Evolutionary conservation across 257 asterid species (phyloP).

Genomic region (Fraxinus anomala): DNA sequence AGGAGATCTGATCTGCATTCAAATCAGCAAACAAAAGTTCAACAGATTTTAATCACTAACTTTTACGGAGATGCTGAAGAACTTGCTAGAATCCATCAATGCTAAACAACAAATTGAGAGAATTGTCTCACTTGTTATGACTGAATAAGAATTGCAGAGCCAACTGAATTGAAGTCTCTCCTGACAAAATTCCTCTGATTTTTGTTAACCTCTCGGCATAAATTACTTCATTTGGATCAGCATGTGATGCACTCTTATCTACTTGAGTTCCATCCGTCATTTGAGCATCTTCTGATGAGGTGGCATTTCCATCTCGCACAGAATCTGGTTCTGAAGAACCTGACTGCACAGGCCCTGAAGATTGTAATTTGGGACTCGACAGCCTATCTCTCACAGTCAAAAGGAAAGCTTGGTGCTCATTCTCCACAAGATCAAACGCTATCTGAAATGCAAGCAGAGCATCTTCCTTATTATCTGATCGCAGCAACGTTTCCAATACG

Average conservation of each 20-base stretch:
- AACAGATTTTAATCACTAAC: slow-evolving; percentile 22
- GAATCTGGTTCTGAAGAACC: slow-evolving; percentile 52
- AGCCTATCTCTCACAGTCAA: slow-evolving; percentile 75
- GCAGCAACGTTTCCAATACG: slow-evolving; percentile 76
- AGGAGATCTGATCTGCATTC: slow-evolving; percentile 88
- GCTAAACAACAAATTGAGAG: slow-evolving; percentile 10
- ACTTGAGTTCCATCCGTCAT: slow-evolving; percentile 63
- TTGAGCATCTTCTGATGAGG: slow-evolving; percentile 57
- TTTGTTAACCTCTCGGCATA: slow-evolving; percentile 73
- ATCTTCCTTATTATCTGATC: slow-evolving; percentile 73
- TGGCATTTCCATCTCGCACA: slow-evolving; percentile 39
- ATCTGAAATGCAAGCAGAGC: slow-evolving; percentile 87
- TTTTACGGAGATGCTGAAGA: slow-evolving; percentile 9
- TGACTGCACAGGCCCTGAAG: slow-evolving; percentile 44
- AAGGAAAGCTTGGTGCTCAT: slow-evolving; percentile 89
- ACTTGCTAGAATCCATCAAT: background rate
- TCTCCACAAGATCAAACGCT: slow-evolving; percentile 91
- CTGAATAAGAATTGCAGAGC: slow-evolving; percentile 88
- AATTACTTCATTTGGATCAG: slow-evolving; percentile 57
- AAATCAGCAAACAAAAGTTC: slow-evolving; percentile 25
- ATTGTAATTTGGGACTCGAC: slow-evolving; percentile 55
- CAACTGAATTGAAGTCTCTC: slow-evolving; percentile 91
- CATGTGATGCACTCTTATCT: slow-evolving; percentile 33
- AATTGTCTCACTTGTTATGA: slow-evolving; percentile 77
- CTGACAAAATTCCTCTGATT: slow-evolving; percentile 82